Percentiles rank a stretch among this genome's conserved stretches.
These are phyloP conservation scores for Lathyrus tuberosus DNA, from an alignment of 306 rosid species.

Conservation along the genomic window DNA sequence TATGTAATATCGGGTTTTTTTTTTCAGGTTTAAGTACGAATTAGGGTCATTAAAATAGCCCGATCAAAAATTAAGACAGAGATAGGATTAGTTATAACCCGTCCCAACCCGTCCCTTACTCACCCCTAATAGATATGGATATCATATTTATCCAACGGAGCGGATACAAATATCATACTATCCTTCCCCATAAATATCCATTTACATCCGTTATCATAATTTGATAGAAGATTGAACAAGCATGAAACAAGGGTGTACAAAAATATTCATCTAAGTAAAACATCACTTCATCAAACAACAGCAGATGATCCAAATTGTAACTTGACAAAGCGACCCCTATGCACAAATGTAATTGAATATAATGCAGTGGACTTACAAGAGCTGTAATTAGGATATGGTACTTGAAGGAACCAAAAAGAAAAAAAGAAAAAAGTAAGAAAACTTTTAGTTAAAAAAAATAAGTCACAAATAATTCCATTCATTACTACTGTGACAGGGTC, in stretches of 20 bases:
- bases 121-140: too few species aligned
- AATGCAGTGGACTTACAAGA: conserved; percentile 59
- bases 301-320: conserved; percentile 65
- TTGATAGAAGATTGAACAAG: conserved; percentile 28
- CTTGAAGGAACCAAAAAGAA: conserved; percentile 28
- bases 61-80: too few species aligned
- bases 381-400: conserved; percentile 58
- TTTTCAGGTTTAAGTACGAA: too few species aligned
- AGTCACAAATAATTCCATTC: conserved; percentile 54
- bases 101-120: too few species aligned
- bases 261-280: conserved; percentile 49
- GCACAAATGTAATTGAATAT: conserved; percentile 86
- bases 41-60: too few species aligned
- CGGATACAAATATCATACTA: too few species aligned
- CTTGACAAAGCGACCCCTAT: conserved; percentile 73
- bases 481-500: conserved; percentile 55
- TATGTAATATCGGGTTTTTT: too few species aligned
- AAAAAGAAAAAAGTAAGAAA: conserved; percentile 30
- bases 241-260: conserved; percentile 37
- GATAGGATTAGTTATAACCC: too few species aligned
- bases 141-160: too few species aligned
- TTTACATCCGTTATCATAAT: not conserved
- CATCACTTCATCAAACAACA: conserved; percentile 52
- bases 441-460: conserved; percentile 58
- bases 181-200: too few species aligned